These are phyloP conservation scores for Eucalyptus pauciflora DNA, from an alignment of 345 rosid species.

Conservation along the genomic window DNA sequence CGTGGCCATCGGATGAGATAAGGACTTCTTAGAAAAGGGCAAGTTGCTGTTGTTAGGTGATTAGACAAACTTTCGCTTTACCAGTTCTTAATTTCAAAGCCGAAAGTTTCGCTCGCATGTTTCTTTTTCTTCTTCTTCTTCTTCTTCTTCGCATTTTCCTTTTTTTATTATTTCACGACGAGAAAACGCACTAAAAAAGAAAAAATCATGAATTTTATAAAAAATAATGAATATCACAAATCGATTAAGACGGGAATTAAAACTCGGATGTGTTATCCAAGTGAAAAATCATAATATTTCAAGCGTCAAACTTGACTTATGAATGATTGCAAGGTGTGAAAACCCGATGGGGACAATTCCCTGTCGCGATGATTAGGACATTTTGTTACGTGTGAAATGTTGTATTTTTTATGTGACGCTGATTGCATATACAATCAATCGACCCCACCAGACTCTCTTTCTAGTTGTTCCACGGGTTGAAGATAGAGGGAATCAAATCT, in stretches of 20 bases:
- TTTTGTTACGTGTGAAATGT: background rate
- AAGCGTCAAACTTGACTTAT: background rate
- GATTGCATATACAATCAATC: background rate
- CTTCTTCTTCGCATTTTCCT: background rate
- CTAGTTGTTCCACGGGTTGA: background rate
- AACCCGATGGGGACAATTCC: background rate
- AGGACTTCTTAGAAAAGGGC: background rate
- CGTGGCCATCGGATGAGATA: background rate
- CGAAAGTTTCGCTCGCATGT: background rate
- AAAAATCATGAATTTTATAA: background rate
- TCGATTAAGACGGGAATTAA: background rate
- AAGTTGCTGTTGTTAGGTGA: background rate
- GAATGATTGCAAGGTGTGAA: background rate
- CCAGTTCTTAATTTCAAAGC: background rate
- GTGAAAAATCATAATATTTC: background rate
- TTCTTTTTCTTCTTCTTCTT: fast-evolving
- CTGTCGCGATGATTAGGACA: background rate
- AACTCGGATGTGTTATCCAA: fast-evolving
- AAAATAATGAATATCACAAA: background rate
- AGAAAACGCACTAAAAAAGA: fast-evolving
- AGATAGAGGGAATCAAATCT: background rate
- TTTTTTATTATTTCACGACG: background rate
- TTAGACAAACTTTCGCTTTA: background rate
- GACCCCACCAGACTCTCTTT: background rate
- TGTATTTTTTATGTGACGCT: fast-evolving